phyloP scores from a whole-genome alignment of 2,329 filamentous ascomycete species.

The Diaporthe batatas region DNA sequence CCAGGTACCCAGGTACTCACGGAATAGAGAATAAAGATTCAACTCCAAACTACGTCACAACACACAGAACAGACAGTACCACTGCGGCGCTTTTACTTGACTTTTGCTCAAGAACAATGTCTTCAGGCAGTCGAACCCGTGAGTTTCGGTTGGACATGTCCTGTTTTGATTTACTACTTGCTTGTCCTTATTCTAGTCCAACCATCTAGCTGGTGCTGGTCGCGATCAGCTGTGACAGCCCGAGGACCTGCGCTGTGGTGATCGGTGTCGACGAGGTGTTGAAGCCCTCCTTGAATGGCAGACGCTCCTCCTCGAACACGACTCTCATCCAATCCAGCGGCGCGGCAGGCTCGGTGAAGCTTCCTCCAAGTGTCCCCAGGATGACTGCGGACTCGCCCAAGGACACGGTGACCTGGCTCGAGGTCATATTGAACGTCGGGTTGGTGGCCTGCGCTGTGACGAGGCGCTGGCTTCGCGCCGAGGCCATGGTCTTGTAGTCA shows the following conservation, averaged over 20 bases:
- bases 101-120: not conserved
- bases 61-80: not conserved
- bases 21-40: not conserved
- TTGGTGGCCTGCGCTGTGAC: conserved; percentile 18
- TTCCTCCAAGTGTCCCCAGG: conserved; percentile 10
- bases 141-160: not conserved
- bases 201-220: conserved; percentile 14
- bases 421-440: conserved; percentile 21
- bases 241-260: conserved; percentile 4
- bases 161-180: not conserved
- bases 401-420: conserved; percentile 31
- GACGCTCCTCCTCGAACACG: conserved; percentile 24
- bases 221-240: conserved; percentile 23
- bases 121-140: not conserved
- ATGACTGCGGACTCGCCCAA: conserved; percentile 23
- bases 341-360: conserved; percentile 24
- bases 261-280: conserved; percentile 21
- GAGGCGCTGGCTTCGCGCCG: not conserved
- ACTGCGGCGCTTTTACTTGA: not conserved
- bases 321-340: conserved; percentile 25
- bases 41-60: not conserved
- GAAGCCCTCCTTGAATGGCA: conserved; percentile 31
- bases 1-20: not conserved
- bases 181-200: not conserved
- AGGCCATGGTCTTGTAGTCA: conserved; percentile 5